A percentile compares a stretch with the other conserved stretches of the same genome.
Conservation (phyloP, 257 asterid species). For the Jaltomata sinuosa region DNA sequence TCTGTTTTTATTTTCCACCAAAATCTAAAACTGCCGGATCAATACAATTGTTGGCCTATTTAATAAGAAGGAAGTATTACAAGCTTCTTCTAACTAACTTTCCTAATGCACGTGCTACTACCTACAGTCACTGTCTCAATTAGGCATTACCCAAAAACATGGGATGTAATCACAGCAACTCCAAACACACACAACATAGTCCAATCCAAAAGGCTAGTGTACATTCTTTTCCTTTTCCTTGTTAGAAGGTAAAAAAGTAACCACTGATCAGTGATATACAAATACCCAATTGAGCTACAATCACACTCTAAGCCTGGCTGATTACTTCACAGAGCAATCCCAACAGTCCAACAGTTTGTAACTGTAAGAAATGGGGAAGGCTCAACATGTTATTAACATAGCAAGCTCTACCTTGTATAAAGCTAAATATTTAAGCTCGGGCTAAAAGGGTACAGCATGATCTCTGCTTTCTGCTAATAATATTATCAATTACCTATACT, state of each 20-base stretch:
- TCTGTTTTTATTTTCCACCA: neutral
- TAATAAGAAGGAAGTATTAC: neutral
- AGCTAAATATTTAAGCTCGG: neutral
- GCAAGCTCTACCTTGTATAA: neutral
- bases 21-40: neutral
- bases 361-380: neutral
- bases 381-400: neutral
- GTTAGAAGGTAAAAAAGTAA: neutral
- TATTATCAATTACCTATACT: constrained; percentile 12
- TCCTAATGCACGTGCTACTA: neutral
- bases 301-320: neutral
- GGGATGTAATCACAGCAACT: neutral
- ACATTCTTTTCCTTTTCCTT: neutral
- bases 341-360: neutral
- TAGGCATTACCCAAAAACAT: neutral
- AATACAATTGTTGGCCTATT: neutral
- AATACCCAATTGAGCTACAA: neutral
- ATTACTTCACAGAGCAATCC: neutral
- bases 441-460: neutral
- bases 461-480: neutral
- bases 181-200: neutral
- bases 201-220: neutral
- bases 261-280: neutral
- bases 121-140: neutral
- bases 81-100: neutral